Evolutionary conservation across 2,329 filamentous ascomycete genomes (phyloP), one percentile per base, ranked within the genome.

Genomic region (Leptographium radiaticola): DNA sequence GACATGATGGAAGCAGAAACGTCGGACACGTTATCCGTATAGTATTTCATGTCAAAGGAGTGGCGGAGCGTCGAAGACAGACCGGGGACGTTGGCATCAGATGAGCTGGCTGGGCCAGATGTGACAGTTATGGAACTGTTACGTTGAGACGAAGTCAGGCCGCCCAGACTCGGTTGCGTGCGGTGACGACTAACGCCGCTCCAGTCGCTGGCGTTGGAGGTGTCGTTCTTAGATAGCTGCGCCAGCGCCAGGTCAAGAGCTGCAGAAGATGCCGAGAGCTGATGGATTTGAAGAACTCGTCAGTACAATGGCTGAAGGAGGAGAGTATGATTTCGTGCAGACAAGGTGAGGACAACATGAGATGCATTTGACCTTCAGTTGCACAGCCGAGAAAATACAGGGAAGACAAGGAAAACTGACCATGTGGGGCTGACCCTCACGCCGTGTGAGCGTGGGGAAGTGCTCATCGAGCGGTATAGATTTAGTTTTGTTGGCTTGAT

Each of bases 361-460:
- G 12, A 7, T 30, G 18, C 15, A 47, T 49, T 43, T 43, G 53
- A 51, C 10, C 13, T 18, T 20, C 31, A 18, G 36, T 10, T 16
- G 7, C 38, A 9, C 42, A 49, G n/a, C 8, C 15, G 20, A 33
- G n/a, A 34, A 18, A 18, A 49, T 54, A 43, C 15, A 16, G 10
- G n/a, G 43, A 18, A 49, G 52, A 43, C 15, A 16, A 7, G n/a
- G 43, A 55, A 51, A 54, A 51, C 38, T 76, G 71, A 72, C 77
- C 71, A 68, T 62, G 54, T 65, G 68, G 49, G 66, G 61, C 59
- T 70, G 71, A 30, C 65, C 72, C 52, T 79, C 76, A 59, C 83
- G 81, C 53, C 85, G 80, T 62, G 87, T 80, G 59, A 93, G 77
- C 57, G 91, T 90, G 34, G 90, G 89, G 62, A 96, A 97, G 64